Evolutionary conservation across 768 basidiomycete genomes (phyloP), one percentile per base, ranked within the genome.

Genomic region (Amanita inopinata): DNA sequence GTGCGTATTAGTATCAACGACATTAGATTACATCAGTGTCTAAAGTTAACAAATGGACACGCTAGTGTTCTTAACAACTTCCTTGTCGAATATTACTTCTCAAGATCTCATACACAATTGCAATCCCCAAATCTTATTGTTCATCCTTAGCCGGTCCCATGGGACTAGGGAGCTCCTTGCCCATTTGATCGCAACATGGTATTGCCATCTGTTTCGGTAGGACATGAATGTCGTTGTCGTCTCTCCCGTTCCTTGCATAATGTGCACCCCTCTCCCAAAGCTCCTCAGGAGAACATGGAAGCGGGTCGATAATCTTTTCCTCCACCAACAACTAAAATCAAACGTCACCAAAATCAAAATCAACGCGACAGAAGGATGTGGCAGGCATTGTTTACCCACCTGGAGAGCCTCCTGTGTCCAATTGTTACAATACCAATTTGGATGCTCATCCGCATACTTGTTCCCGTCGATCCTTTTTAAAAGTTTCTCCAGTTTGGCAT

Each of bases 141-240:
- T n/a, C n/a, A n/a, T n/a, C n/a, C n/a, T n/a, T n/a, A n/a, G n/a
- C n/a, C n/a, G n/a, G n/a, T n/a, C 57, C 49, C 35, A 67, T 60
- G 1, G 63, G 62, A 10, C 30, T 37, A 32, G 31, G 35, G 14
- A 42, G 25, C 17, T 15, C 20, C 17, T 38, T 33, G 19, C 38
- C 36, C 14, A 36, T 20, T 23, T 32, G 17, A n/a, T 44, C 43
- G 34, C 43, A 44, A 22, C 34, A 44, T 12, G 43, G 43, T 11
- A 44, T 44, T 19, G 33, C 24, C 24, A 20, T 25, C 11, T 28
- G 24, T 1, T n/a, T 28, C 0, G 33, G n/a, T 15, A 42, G 20
- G 18, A 37, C 19, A 12, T 36, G 33, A 3, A 33, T 22, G 20
- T 37, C n/a, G 25, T 44, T 20, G 6, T 23, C 27, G 25, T 28